Percentiles rank a stretch among this genome's conserved stretches.
Evolutionary conservation across 768 basidiomycete species (phyloP).

Genomic region (Candolleomyces eurysporus): DNA sequence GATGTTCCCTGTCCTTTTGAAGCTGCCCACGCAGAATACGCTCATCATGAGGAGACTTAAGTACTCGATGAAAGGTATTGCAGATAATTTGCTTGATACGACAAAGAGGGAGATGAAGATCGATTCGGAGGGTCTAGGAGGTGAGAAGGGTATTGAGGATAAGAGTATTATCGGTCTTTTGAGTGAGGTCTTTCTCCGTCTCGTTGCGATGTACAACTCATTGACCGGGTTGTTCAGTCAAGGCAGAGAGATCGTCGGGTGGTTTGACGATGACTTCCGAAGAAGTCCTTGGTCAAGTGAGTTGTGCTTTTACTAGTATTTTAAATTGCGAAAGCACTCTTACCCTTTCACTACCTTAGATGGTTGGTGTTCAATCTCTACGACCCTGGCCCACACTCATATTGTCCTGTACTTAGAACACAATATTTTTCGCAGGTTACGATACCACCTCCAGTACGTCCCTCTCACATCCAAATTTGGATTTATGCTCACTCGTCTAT

Average conservation of each 20-base stretch:
- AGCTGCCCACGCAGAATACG: conserved; percentile 34
- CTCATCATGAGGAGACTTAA: conserved; percentile 28
- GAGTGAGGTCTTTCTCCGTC: conserved; percentile 17
- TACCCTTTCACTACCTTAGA: conserved; percentile 2
- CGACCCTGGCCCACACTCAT: too few species aligned
- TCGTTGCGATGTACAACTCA: neutral
- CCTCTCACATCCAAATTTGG: neutral
- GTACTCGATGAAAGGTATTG: conserved; percentile 36
- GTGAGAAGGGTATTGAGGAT: conserved; percentile 23
- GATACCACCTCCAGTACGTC: conserved; percentile 51
- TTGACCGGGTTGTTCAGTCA: conserved; percentile 21
- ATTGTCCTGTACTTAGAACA: neutral
- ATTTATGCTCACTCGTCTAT: neutral
- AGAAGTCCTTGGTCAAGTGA: conserved; percentile 36
- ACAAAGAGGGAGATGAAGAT: conserved; percentile 32
- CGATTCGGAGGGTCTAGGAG: neutral
- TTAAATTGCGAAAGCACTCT: neutral
- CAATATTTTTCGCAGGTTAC: conserved; percentile 35
- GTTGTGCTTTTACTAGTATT: neutral
- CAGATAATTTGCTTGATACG: conserved; percentile 34
- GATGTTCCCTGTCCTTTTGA: conserved; percentile 32
- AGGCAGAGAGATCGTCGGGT: conserved; percentile 28
- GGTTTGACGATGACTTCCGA: conserved; percentile 32
- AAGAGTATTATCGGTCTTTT: conserved; percentile 40
- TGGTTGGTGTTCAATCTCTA: too few species aligned